Evolutionary conservation across 768 basidiomycete species (phyloP), one percentile per base, ranked within the genome.

Genomic region (Porphyrellus cyaneotinctus): DNA sequence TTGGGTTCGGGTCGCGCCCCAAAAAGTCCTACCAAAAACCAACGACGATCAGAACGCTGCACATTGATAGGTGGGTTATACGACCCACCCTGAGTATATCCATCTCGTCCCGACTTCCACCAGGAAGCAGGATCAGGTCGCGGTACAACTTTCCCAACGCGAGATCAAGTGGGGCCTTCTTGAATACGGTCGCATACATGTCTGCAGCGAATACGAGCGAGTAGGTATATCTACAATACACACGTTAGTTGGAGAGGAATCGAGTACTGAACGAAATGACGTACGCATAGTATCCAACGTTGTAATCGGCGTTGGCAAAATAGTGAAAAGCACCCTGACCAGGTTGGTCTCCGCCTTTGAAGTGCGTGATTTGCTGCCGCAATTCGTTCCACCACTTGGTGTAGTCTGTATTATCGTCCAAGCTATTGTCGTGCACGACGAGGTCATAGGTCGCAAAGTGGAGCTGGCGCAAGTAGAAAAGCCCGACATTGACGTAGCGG

Each of bases 71-170:
- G 23, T 31, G 7, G 13, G 11, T n/a, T 3, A 26, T 15, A 14
- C 26, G 31, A 51, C 57, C n/a, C 53, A 85, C 88, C 78, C 85
- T 76, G 51, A 94, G 77, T 13, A 85, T 84, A 44, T 87, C 59
- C 50, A 83, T 68, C 63, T 91, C 91, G 54, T 92, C 90, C 15
- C 86, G 78, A 60, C 83, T 86, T 23, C 87, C 88, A 28, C 91
- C 59, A 20, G 79, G 78, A 35, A 71, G 71, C n/a, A 93, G 76
- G 58, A 93, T 91, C 67, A 83, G 82, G 48, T 87, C 77, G 12
- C 89, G 79, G 66, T 92, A 93, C 22, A 69, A 74, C 54, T 76
- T 72, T 8, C 91, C 88, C 23, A 79, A 78, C 23, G 68, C 71
- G 4, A 85, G 82, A 60, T 85, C 81, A 46, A 92, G 76, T 18